phyloP scores from a whole-genome alignment of 2,329 filamentous ascomycete genomes.

The Tolypocladium amazonense region DNA sequence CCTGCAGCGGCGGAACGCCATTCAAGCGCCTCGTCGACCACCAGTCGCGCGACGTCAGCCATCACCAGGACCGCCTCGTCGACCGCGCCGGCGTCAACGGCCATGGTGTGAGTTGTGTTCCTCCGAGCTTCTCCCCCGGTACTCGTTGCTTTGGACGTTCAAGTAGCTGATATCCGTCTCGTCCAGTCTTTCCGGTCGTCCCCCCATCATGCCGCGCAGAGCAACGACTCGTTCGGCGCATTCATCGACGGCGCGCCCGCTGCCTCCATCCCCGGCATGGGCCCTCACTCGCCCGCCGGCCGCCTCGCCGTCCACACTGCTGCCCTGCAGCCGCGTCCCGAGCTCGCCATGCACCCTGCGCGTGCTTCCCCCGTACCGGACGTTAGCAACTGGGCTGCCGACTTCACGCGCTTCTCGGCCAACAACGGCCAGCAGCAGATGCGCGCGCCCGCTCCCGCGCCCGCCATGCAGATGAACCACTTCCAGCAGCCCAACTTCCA shows the following conservation, averaged over 20 bases:
- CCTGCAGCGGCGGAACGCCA: conserved; percentile 30
- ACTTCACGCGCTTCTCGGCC: conserved; percentile 21
- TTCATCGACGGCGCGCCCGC: conserved; percentile 21
- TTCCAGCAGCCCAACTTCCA: conserved; percentile 17
- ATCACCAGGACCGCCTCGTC: conserved; percentile 28
- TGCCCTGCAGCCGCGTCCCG: conserved; percentile 13
- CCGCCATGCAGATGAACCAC: conserved; percentile 13
- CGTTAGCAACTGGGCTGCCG: conserved; percentile 23
- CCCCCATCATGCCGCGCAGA: conserved; percentile 13
- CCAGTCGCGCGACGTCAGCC: conserved; percentile 28
- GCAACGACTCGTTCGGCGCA: conserved; percentile 20
- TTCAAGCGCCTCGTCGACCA: conserved; percentile 33
- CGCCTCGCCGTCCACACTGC: conserved; percentile 23
- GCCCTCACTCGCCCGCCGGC: conserved; percentile 20
- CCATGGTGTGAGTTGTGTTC: conserved; percentile 17
- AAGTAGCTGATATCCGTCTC: neutral
- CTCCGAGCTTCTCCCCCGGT: no score
- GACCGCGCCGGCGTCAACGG: conserved; percentile 16
- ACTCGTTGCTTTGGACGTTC: neutral
- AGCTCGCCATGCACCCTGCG: conserved; percentile 10
- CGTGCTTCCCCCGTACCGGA: conserved; percentile 12
- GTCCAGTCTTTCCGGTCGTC: conserved; percentile 23
- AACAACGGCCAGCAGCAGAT: conserved; percentile 10
- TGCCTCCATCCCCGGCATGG: conserved; percentile 13
- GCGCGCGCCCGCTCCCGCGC: conserved; percentile 6